phyloP scores from a whole-genome alignment of 2,329 filamentous ascomycete genomes.

The Parascedosporium putredinis region DNA sequence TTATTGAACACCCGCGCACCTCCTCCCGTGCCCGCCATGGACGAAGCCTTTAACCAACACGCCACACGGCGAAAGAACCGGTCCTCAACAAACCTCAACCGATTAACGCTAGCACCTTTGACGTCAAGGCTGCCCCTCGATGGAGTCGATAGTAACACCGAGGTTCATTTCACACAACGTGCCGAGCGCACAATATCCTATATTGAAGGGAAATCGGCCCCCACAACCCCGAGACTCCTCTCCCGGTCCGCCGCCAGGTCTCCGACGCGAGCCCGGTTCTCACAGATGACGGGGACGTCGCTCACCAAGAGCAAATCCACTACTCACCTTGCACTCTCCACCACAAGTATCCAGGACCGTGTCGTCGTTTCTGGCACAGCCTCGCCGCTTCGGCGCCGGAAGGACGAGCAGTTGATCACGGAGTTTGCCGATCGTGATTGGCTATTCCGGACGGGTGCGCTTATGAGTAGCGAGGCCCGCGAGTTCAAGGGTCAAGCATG shows the following conservation, averaged over 20 bases:
- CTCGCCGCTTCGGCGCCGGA: slow-evolving; percentile 18
- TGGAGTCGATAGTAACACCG: slow-evolving; percentile 36
- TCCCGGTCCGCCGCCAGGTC: slow-evolving; percentile 44
- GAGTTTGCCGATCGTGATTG: slow-evolving; percentile 47
- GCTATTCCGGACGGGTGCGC: slow-evolving; percentile 52
- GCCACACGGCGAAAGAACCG: slow-evolving; percentile 47
- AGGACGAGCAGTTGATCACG: slow-evolving; percentile 13
- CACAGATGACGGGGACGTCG: slow-evolving; percentile 13
- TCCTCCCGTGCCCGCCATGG: too few relatives aligned
- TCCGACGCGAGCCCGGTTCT: slow-evolving; percentile 30
- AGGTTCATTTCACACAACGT: slow-evolving; percentile 20
- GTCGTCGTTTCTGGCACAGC: slow-evolving; percentile 18
- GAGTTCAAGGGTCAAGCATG: slow-evolving; percentile 61
- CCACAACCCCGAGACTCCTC: slow-evolving; percentile 53
- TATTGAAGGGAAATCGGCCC: slow-evolving; percentile 51
- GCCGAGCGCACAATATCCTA: slow-evolving; percentile 32
- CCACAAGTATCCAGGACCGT: slow-evolving; percentile 14
- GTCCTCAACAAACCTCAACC: slow-evolving; percentile 47
- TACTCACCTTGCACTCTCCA: slow-evolving; percentile 34
- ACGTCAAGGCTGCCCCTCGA: slow-evolving; percentile 50
- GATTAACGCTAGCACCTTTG: slow-evolving; percentile 53
- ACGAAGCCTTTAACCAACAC: slow-evolving; percentile 51
- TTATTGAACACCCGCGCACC: too few relatives aligned
- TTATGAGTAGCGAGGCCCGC: slow-evolving; percentile 50
- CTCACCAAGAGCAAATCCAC: slow-evolving; percentile 55